Evolutionary conservation across 257 asterid genomes (phyloP).

Genomic region (Oldenlandia corymbosa): DNA sequence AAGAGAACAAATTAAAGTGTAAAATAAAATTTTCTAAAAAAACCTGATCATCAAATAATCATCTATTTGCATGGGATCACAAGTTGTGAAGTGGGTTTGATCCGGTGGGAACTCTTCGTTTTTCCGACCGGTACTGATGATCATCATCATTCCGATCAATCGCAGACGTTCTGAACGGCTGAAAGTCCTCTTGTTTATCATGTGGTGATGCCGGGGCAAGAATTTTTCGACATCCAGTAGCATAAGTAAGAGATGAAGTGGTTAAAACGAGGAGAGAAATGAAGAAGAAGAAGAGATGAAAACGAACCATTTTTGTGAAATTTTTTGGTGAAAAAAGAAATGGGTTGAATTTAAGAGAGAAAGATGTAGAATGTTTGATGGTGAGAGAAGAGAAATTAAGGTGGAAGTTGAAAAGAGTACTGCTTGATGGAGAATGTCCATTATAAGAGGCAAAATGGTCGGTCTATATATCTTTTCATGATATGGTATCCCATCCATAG

Average conservation of each 20-base stretch:
- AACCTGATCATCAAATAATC: neutral
- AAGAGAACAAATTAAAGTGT: too few relatives aligned
- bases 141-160: neutral
- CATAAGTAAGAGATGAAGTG: conserved; percentile 15
- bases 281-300: conserved; percentile 30
- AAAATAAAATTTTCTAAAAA: too few relatives aligned
- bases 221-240: conserved; percentile 5
- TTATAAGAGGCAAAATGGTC: conserved; percentile 12
- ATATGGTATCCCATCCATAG: too few relatives aligned
- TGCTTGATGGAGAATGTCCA: conserved; percentile 7
- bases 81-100: conserved; percentile 62
- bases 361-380: too few relatives aligned
- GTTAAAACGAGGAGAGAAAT: conserved; percentile 29
- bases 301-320: conserved; percentile 30
- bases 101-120: conserved; percentile 53
- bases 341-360: conserved; percentile 12
- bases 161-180: conserved; percentile 14
- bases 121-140: conserved; percentile 33
- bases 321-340: conserved; percentile 15
- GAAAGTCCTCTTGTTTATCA: conserved; percentile 10
- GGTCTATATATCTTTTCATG: conserved; percentile 8
- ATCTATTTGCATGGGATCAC: conserved; percentile 16
- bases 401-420: too few relatives aligned
- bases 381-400: conserved; percentile 10
- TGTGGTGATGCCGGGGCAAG: conserved; percentile 21